Evolutionary conservation across 345 rosid species (phyloP).

Genomic region (Pugionium cornutum): DNA sequence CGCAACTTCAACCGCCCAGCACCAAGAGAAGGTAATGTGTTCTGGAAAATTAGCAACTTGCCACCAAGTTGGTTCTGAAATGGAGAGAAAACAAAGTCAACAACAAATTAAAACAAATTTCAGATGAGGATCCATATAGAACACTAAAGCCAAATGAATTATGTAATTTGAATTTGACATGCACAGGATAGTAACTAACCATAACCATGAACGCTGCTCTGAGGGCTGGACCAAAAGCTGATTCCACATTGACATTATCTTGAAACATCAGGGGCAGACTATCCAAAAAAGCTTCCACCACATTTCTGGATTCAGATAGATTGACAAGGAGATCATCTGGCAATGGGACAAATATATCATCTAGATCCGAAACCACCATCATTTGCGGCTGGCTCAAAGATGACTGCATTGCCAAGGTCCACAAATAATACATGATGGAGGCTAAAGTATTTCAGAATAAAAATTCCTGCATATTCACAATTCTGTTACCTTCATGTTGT

Average conservation of each 20-base stretch:
- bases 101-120: constrained; percentile 20
- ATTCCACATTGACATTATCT: constrained; percentile 84
- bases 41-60: constrained; percentile 88
- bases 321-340: constrained; percentile 99
- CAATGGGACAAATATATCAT: constrained; percentile 86
- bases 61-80: constrained; percentile 93
- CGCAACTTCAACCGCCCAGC: constrained; percentile 90
- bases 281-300: constrained; percentile 89
- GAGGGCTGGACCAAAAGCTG: constrained; percentile 98
- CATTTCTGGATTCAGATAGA: constrained; percentile 92
- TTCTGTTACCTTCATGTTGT: constrained; percentile 88
- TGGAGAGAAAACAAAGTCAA: constrained; percentile 28
- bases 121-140: neutral
- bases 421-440: constrained; percentile 12
- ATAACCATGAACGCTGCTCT: constrained; percentile 94
- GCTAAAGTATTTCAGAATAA: constrained; percentile 5
- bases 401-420: constrained; percentile 61
- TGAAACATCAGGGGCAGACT: constrained; percentile 94
- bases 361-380: constrained; percentile 99
- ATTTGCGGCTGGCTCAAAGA: constrained; percentile 97
- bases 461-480: constrained; percentile 4
- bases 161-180: constrained; percentile 15
- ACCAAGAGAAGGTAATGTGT: constrained; percentile 92
- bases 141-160: neutral
- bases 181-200: constrained; percentile 53